These are phyloP conservation scores for Pleodorina starrii DNA, from an alignment of 139 green algal genomes.

Conservation along the genomic window DNA sequence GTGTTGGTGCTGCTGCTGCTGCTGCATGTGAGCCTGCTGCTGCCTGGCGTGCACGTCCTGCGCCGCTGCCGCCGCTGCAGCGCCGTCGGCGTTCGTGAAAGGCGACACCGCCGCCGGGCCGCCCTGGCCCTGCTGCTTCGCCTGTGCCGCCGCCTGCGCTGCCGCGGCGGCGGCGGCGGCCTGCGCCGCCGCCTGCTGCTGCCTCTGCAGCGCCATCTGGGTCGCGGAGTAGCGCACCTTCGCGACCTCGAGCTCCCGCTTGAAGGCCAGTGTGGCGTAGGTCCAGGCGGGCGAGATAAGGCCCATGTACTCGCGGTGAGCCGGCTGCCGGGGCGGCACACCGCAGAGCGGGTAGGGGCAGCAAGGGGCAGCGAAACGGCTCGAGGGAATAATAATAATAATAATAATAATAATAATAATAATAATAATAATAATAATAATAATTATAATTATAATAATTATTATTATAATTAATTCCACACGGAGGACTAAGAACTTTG, in stretches of 20 bases:
- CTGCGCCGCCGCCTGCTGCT: slow-evolving; percentile 20
- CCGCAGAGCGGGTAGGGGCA: too few relatives aligned
- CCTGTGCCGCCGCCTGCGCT: neutral
- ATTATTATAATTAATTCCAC: too few relatives aligned
- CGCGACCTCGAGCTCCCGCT: slow-evolving; percentile 19
- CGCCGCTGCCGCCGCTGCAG: neutral
- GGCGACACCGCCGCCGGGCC: neutral
- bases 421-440: too few relatives aligned
- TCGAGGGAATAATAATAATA: neutral
- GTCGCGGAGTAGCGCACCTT: neutral
- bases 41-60: neutral
- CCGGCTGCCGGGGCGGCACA: too few relatives aligned
- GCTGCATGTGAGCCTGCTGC: too few relatives aligned
- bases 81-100: neutral
- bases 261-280: neutral
- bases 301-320: neutral
- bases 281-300: slow-evolving; percentile 33
- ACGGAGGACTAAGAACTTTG: too few relatives aligned
- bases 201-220: slow-evolving; percentile 4
- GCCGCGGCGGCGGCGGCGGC: neutral
- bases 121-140: neutral
- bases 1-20: too few relatives aligned
- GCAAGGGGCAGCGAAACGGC: neutral
- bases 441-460: too few relatives aligned
- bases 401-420: too few relatives aligned